A percentile compares a stretch with the other conserved stretches of the same genome.
phyloP scores from a whole-genome alignment of 768 basidiomycete species.

The Kwoniella europaea region DNA sequence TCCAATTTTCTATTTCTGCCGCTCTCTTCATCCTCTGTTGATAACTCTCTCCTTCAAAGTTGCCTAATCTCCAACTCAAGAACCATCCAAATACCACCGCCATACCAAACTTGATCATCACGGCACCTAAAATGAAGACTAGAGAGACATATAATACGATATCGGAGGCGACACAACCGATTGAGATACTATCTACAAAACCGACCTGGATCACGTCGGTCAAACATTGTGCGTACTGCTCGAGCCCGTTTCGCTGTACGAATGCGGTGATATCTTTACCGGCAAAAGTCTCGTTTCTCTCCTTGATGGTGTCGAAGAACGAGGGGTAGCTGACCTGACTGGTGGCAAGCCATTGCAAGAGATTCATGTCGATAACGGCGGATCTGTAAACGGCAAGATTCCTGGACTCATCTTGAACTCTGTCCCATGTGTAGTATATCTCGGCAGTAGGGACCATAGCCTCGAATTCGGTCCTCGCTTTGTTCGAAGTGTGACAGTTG shows the following conservation, averaged over 20 bases:
- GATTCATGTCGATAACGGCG: conserved; percentile 84
- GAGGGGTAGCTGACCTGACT: conserved; percentile 81
- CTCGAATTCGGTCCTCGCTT: conserved; percentile 65
- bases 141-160: conserved; percentile 95
- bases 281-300: conserved; percentile 72
- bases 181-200: conserved; percentile 89
- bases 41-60: conserved; percentile 90
- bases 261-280: conserved; percentile 86
- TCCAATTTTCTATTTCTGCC: conserved; percentile 93
- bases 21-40: conserved; percentile 87
- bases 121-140: conserved; percentile 96
- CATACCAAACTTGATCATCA: conserved; percentile 92
- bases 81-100: conserved; percentile 98
- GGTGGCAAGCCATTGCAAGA: conserved; percentile 81
- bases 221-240: conserved; percentile 75
- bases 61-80: conserved; percentile 91
- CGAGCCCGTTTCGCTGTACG: conserved; percentile 73
- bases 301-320: conserved; percentile 78
- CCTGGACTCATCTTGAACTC: conserved; percentile 69
- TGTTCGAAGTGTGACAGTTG: conserved; percentile 73
- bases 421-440: conserved; percentile 92
- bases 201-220: conserved; percentile 85
- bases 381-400: conserved; percentile 94
- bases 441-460: conserved; percentile 70
- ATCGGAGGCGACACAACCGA: conserved; percentile 93